Base-by-base conservation (phyloP, 176 grass and related monocot genomes). In the Guadua angustifolia region DNA sequence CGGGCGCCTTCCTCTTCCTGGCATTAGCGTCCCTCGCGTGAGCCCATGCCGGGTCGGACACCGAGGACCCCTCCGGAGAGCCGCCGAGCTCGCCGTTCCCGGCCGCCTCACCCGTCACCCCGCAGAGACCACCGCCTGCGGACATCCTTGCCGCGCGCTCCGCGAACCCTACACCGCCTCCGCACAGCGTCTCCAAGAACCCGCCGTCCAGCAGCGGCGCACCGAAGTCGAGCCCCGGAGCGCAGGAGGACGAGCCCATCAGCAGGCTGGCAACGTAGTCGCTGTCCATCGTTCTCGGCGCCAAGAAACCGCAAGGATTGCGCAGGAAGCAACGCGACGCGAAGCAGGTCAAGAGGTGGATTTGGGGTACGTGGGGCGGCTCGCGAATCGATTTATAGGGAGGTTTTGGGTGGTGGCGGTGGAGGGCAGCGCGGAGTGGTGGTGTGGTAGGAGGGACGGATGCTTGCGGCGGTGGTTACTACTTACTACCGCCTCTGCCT, bases 1-100 rank as follows among this genome's bases (percentile, higher is more conserved):
- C 80, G 6, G 89, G 77, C 21, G 75, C 63, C 79, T 94, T 99
- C 70, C 96, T 62, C 83, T 99, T 99, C 88, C 71, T 94, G 36
- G 69, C 88, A 86, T 91, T 95, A 69, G 57, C 83, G 49, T 62
- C 81, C 1, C 69, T 78, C 11, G 55, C 69, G 44, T 61, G 49
- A 7, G 84, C 84, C 58, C 86, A 87, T 13, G 88, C 84, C 11
- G 91, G 79, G 88, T 95, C 91, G 25, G 89, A 95, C 65, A 91
- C 86, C 15, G 96, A 86, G 4, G 96, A 94, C 2, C 92, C 96
- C 64, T 95, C 93, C 52, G 64, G 69, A 0, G 83, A 87, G 53
- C 77, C 80, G 50, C 80, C 64, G 42, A 77, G 85, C 71, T 78
- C 67, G 39, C 46, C 47, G 19, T 4, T 0, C 26, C 44, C 75